These are phyloP conservation scores for Batkoa obscura DNA, from an alignment of 371 early-diverging fungal genomes.

Conservation along the genomic window DNA sequence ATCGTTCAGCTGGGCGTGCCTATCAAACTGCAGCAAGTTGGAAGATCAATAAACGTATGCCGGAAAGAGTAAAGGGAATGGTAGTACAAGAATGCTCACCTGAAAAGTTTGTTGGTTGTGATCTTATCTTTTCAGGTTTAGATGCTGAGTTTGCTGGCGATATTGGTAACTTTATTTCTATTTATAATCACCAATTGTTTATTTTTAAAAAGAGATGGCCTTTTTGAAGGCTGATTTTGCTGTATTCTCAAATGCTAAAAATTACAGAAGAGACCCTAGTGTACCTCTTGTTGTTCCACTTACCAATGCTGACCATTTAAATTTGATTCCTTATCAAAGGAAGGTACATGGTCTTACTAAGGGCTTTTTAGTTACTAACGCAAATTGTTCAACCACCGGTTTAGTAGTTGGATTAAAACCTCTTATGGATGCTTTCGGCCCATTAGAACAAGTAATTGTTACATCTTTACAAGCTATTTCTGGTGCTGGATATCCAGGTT, in stretches of 20 bases:
- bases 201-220: constrained; percentile 35
- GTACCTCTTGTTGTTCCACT: constrained; percentile 88
- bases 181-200: background rate
- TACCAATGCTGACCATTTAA: constrained; percentile 74
- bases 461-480: constrained; percentile 90
- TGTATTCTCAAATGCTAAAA: constrained; percentile 90
- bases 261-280: constrained; percentile 68
- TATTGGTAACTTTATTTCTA: constrained; percentile 30
- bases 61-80: constrained; percentile 30
- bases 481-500: constrained; percentile 93
- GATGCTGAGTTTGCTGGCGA: constrained; percentile 87
- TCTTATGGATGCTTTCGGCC: constrained; percentile 73
- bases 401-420: constrained; percentile 82
- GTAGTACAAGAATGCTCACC: constrained; percentile 61
- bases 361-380: constrained; percentile 89
- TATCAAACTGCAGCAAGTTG: constrained; percentile 65
- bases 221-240: constrained; percentile 64
- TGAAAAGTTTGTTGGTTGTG: constrained; percentile 54
- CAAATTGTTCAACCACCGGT: constrained; percentile 94
- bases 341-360: constrained; percentile 29
- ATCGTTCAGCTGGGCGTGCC: constrained; percentile 73
- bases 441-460: constrained; percentile 53
- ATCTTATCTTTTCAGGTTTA: constrained; percentile 82
- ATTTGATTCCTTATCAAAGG: constrained; percentile 59
- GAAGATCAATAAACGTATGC: constrained; percentile 70